Evolutionary conservation across 805 yeast genomes (phyloP).

Genomic region (Suhomyces emberorum): DNA sequence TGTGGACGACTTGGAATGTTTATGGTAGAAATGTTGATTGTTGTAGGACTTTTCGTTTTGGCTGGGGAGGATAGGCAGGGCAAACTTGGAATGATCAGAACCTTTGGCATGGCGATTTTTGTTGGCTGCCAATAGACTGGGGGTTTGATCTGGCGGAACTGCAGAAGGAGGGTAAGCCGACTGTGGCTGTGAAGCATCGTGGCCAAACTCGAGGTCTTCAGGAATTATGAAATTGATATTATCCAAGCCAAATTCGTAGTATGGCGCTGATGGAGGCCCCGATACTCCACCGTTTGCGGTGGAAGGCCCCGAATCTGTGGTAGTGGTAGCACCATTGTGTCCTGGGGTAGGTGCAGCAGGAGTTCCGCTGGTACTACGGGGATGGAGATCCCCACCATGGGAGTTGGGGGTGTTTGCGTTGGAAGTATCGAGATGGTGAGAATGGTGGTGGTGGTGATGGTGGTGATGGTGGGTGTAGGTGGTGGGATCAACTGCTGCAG

Average conservation of each 20-base stretch:
- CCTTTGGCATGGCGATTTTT: constrained; percentile 4
- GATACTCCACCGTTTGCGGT: too few species aligned
- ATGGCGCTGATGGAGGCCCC: too few species aligned
- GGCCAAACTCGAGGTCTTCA: constrained; percentile 12
- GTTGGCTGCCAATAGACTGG: constrained; percentile 22
- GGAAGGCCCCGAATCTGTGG: neutral
- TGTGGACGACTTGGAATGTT: constrained; percentile 14
- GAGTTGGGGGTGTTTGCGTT: neutral
- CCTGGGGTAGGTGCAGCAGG: constrained; percentile 3
- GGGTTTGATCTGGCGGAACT: constrained; percentile 20
- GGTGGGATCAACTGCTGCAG: neutral
- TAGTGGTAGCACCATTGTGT: constrained; percentile 1
- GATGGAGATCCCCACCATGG: too few species aligned
- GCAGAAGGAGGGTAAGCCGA: constrained; percentile 27
- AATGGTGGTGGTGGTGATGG: constrained; percentile 5
- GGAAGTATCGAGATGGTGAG: neutral
- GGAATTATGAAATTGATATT: constrained; percentile 37
- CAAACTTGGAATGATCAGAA: constrained; percentile 12
- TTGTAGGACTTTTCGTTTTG: constrained; percentile 41
- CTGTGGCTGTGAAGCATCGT: constrained; percentile 11
- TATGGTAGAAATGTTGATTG: constrained; percentile 39
- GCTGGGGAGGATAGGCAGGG: constrained; percentile 39
- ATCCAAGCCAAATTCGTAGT: constrained; percentile 23
- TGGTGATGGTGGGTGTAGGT: constrained; percentile 8
- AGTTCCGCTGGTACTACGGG: neutral